Base-by-base conservation (phyloP, 164 flowering plant genomes). In the Umbilicus rupestris region DNA sequence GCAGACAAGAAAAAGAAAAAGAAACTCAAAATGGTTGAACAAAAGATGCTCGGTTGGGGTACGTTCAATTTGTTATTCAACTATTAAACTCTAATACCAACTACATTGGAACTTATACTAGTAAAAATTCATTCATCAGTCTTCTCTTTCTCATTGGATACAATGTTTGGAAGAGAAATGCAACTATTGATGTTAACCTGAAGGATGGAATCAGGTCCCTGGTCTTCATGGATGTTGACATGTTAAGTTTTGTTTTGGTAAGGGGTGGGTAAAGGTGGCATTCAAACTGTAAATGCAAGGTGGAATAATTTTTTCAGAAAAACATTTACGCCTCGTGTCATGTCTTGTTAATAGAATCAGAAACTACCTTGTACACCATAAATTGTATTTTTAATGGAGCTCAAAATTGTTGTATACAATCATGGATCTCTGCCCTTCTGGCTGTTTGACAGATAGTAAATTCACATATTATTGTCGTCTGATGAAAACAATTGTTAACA, bases 21-120 rank as follows among this genome's bases (percentile, higher is more conserved):
- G 77, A 94, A 94, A 63, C 79, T 84, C 33, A 87, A 88, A 78
- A 85, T 76, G 77, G 87, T 85, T 69, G 96, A 91, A 73, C 83
- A 88, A 10, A 94, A 84, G 81, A 87, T 94, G 75, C 96, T 94
- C 77, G 94, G 99, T 66, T 94, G 99, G 97, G 97, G 97, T 94
- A 80, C 29, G 75, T 73, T 66, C 57, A 24, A 19, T 60, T 16
- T 28, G 30, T 52, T 41, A 49, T 49, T 62, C 14, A 9, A 22
- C 26, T 39, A 5, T 35, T 9, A 19, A 3, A 28, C 31, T 30
- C 30, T 55, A 28, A 29, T 55, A 55, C 6, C 17, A 26, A 33
- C 28, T 28, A 17, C 22, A 28, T 30, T 55, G 60, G 19, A 26
- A 55, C 60, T 26, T 28, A 55, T 16, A 14, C 9, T 3, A 55